These are phyloP conservation scores for Penicillium janthinellum DNA, from an alignment of 2,329 filamentous ascomycete species.

Conservation along the genomic window DNA sequence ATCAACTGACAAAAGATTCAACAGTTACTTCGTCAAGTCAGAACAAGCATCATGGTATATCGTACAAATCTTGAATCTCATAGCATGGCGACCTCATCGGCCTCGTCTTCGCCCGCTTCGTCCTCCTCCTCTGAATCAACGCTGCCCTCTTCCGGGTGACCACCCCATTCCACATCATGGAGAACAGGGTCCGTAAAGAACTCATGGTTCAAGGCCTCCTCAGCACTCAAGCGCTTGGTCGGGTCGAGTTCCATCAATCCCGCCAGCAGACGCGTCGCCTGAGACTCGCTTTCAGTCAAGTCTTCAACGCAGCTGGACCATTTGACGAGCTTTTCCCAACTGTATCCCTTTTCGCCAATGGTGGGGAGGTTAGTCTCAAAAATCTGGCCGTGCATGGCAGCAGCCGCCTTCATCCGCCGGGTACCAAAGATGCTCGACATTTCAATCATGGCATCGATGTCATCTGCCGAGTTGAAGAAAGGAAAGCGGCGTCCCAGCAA, in stretches of 20 bases:
- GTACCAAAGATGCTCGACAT: constrained; percentile 93
- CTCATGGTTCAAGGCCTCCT: constrained; percentile 47
- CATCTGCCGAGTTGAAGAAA: constrained; percentile 98
- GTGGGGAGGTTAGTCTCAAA: constrained; percentile 93
- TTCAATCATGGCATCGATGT: constrained; percentile 96
- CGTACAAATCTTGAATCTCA: constrained; percentile 27
- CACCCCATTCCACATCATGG: constrained; percentile 46
- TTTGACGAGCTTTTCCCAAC: constrained; percentile 87
- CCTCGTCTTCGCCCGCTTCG: constrained; percentile 36
- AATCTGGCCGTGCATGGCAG: constrained; percentile 82
- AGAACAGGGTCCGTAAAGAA: constrained; percentile 48
- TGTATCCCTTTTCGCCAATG: constrained; percentile 81
- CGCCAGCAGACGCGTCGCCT: constrained; percentile 47
- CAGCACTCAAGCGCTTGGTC: constrained; percentile 45
- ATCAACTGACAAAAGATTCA: constrained; percentile 2
- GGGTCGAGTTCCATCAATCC: constrained; percentile 50
- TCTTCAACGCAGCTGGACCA: constrained; percentile 85
- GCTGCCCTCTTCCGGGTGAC: constrained; percentile 39
- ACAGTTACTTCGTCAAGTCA: constrained; percentile 14
- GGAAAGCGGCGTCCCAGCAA: constrained; percentile 90
- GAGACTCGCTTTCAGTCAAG: constrained; percentile 50
- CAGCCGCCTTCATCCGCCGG: constrained; percentile 79
- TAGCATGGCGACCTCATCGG: constrained; percentile 45
- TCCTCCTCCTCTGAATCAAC: constrained; percentile 38
- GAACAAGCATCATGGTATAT: constrained; percentile 21